Base-by-base conservation (phyloP, 75 land plant species). In the Cryptomeria japonica region DNA sequence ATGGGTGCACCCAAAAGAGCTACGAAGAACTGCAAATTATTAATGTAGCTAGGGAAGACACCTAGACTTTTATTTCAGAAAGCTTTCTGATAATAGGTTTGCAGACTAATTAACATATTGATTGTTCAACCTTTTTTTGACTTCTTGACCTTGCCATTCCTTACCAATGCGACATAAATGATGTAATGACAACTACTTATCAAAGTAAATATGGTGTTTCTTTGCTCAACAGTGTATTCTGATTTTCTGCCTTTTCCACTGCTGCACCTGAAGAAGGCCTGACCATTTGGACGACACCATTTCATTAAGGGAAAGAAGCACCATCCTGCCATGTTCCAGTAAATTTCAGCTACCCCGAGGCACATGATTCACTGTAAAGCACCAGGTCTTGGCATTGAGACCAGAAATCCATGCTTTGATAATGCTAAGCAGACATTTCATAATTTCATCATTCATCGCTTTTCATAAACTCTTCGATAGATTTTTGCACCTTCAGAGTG, bases 401-500 rank as follows among this genome's bases (percentile, higher is more conserved):
- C 28, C 39, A 42, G 39, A 39, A 77, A 39, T 19, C 42, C 84
- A 82, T 82, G 49, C 46, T 82, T 46, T n/a, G 53, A 82, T 32
- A 41, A 13, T 44, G 53, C 2, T 82, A 82, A 82, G 53, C 53
- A 82, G 31, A 28, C 11, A 6, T 39, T 51, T 39, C 11, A 5
- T 82, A 82, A 11, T 49, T 25, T 46, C 84, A 41, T 46, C 15
- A 46, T 87, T 87, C 85, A 87, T 14, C 84, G 13, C 42, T 93
- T 95, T 58, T 87, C 78, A 86, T 95, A 97, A 90, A 97, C 22
- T 53, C 93, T 86, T 91, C 99, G 86, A 86, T 95, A 97, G 68
- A 97, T 92, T 84, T 88, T 90, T 90, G 97, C 95, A 64, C 98
- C 95, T 90, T 93, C 92, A 80, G 91, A 90, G 51, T 95, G 92